Conservation (phyloP, 208 protist genomes). For the Crithidia mellificae region DNA sequence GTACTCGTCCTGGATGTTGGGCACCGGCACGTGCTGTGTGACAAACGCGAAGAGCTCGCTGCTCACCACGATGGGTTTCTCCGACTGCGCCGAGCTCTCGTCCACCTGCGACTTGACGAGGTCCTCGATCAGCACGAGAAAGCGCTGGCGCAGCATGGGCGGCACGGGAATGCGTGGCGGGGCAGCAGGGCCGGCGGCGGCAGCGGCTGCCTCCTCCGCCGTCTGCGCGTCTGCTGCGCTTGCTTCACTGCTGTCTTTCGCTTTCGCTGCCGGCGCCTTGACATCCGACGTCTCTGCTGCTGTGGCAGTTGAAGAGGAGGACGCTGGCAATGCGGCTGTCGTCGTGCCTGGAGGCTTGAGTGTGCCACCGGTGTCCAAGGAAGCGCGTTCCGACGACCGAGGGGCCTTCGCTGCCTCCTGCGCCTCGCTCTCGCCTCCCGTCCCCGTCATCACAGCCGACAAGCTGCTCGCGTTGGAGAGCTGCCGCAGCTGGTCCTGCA, state of each 20-base stretch:
- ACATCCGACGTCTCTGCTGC: neutral
- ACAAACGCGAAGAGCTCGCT: constrained; percentile 78
- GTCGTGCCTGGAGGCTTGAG: neutral
- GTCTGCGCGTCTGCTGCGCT: neutral
- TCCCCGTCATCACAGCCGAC: constrained; percentile 23
- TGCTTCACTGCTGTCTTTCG: neutral
- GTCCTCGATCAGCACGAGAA: constrained; percentile 77
- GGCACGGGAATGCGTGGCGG: constrained; percentile 36
- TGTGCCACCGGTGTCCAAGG: too few relatives aligned
- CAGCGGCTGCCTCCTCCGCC: neutral
- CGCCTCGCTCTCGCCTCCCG: neutral
- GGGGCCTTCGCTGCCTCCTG: neutral
- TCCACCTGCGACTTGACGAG: constrained; percentile 77
- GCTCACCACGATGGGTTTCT: constrained; percentile 71
- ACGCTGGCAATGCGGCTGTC: neutral
- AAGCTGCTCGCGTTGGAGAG: constrained; percentile 29
- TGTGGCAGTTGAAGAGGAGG: neutral
- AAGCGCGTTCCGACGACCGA: too few relatives aligned
- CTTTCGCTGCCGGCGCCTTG: neutral
- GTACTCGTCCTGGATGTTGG: constrained; percentile 92
- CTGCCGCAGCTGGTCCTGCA: constrained; percentile 53
- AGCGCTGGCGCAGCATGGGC: constrained; percentile 69
- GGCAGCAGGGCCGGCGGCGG: neutral
- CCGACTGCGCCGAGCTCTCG: constrained; percentile 38
- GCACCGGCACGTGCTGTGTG: constrained; percentile 71